phyloP scores from a whole-genome alignment of 306 rosid species.

The Hippophae tibetana region DNA sequence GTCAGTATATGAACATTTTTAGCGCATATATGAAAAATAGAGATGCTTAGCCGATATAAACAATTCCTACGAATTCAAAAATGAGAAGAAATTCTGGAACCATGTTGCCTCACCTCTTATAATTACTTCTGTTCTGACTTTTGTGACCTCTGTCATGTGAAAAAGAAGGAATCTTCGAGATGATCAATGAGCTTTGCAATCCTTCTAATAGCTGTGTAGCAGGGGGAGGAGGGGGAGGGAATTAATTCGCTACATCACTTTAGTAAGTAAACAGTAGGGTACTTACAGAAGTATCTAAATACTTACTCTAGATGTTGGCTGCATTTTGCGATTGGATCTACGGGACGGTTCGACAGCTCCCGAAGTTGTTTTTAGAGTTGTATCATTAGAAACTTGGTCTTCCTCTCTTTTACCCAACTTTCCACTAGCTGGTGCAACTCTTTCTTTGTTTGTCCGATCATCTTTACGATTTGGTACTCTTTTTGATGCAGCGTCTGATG shows the following conservation, averaged over 20 bases:
- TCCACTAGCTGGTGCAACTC: constrained; percentile 58
- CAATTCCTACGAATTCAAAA: too few relatives aligned
- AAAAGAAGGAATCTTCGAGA: constrained; percentile 61
- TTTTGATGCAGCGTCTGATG: constrained; percentile 37
- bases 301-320: constrained; percentile 93
- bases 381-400: constrained; percentile 36
- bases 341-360: constrained; percentile 63
- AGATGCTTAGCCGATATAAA: too few relatives aligned
- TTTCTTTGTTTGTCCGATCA: constrained; percentile 63
- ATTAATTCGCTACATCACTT: not conserved
- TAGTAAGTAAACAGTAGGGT: not conserved
- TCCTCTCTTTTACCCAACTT: constrained; percentile 58
- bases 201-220: constrained; percentile 79
- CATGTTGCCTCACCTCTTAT: constrained; percentile 42
- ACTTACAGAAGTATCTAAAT: constrained; percentile 6
- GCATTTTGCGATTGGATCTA: constrained; percentile 87
- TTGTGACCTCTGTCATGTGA: constrained; percentile 71
- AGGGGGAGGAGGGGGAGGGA: not conserved
- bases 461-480: constrained; percentile 30
- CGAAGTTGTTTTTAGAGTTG: constrained; percentile 35
- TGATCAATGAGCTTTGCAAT: constrained; percentile 73
- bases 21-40: too few relatives aligned
- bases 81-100: too few relatives aligned
- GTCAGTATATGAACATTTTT: too few relatives aligned
- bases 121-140: constrained; percentile 49